Conservation (phyloP, 2,329 filamentous ascomycete genomes). For the Chrysoporthe puriensis region DNA sequence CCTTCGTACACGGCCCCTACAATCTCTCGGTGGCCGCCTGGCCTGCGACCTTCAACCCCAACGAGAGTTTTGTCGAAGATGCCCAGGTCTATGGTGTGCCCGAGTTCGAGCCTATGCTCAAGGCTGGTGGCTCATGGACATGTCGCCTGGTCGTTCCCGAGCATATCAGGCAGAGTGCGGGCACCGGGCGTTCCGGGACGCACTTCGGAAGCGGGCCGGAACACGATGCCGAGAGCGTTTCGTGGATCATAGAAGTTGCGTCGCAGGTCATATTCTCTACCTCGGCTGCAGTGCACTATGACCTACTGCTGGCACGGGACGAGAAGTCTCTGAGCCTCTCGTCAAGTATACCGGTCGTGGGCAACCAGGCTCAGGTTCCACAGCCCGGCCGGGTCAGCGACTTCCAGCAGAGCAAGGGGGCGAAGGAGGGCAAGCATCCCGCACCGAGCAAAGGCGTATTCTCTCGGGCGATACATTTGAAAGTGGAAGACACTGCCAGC, state of each 20-base stretch:
- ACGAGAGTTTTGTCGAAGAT: slow-evolving; percentile 69
- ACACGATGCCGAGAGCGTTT: slow-evolving; percentile 61
- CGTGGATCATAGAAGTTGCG: slow-evolving; percentile 89
- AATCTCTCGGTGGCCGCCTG: slow-evolving; percentile 87
- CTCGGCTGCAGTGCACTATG: slow-evolving; percentile 85
- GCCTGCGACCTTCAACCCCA: slow-evolving; percentile 80
- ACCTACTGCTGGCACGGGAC: slow-evolving; percentile 84
- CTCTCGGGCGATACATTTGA: slow-evolving; percentile 76
- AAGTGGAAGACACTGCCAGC: slow-evolving; percentile 84
- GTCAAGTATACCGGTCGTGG: slow-evolving; percentile 50
- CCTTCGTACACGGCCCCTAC: slow-evolving; percentile 96
- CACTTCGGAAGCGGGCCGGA: slow-evolving; percentile 50
- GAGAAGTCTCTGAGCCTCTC: slow-evolving; percentile 77
- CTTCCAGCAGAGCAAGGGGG: slow-evolving; percentile 66
- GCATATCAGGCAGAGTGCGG: slow-evolving; percentile 69
- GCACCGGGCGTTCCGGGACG: slow-evolving; percentile 45
- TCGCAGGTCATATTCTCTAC: slow-evolving; percentile 94
- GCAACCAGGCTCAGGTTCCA: slow-evolving; percentile 51
- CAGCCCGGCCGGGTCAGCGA: slow-evolving; percentile 77
- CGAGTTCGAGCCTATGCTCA: slow-evolving; percentile 94
- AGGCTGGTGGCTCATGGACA: slow-evolving; percentile 87
- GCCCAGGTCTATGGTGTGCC: slow-evolving; percentile 75
- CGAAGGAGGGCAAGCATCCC: slow-evolving; percentile 61
- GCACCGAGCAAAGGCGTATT: slow-evolving; percentile 77
- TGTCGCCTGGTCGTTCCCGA: slow-evolving; percentile 81